Percentiles rank a stretch among this genome's conserved stretches.
phyloP scores from a whole-genome alignment of 179 eudicot species.

The Actinidia polygama region DNA sequence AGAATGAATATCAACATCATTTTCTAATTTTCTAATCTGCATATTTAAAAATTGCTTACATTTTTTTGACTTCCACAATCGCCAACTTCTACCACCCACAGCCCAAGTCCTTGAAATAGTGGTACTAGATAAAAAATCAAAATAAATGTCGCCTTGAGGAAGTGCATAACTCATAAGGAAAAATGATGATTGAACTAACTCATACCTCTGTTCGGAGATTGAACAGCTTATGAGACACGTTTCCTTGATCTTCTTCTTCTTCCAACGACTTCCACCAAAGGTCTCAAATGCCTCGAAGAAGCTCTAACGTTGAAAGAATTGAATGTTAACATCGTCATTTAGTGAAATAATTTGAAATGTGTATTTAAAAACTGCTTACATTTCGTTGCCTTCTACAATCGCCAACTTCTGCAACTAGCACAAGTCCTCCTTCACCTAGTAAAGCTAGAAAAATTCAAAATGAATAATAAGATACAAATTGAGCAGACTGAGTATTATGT shows the following conservation, averaged over 20 bases:
- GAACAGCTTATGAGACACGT: constrained; percentile 76
- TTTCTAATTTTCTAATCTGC: too few species aligned
- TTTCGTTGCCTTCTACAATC: constrained; percentile 71
- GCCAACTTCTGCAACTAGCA: constrained; percentile 59
- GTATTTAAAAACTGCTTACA: constrained; percentile 45
- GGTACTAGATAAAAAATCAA: too few species aligned
- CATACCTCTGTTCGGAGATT: constrained; percentile 87
- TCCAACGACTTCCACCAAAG: constrained; percentile 65
- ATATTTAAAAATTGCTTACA: too few species aligned
- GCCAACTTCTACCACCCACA: too few species aligned
- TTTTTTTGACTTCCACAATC: too few species aligned
- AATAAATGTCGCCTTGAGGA: not conserved
- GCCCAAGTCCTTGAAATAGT: too few species aligned
- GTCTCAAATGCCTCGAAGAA: constrained; percentile 63
- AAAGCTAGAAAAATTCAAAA: too few species aligned
- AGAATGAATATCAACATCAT: too few species aligned
- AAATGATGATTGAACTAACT: not conserved
- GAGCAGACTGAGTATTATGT: too few species aligned
- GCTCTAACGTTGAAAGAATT: constrained; percentile 47
- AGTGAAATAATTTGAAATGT: not conserved
- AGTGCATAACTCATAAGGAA: not conserved
- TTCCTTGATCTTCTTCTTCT: constrained; percentile 60
- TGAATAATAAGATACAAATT: too few species aligned
- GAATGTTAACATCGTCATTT: not conserved
- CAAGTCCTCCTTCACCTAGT: too few species aligned